A percentile compares a stretch with the other conserved stretches of the same genome.
These are phyloP conservation scores for Globisporangium ultimum DNA, from an alignment of 352 stramenopile species.

Conservation along the genomic window DNA sequence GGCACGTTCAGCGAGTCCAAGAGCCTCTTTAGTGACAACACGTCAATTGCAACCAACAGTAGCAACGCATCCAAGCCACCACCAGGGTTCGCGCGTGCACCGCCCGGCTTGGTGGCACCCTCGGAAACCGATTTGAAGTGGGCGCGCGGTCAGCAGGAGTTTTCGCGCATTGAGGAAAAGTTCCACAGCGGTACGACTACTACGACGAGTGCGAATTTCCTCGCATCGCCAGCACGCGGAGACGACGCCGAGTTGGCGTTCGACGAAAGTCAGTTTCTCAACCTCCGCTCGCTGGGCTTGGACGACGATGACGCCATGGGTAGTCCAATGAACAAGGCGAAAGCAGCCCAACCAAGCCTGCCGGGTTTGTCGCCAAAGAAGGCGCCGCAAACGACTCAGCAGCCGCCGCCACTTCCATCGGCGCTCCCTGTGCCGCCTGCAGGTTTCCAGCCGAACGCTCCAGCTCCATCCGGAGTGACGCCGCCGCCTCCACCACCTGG, in stretches of 20 bases:
- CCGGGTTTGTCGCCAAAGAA: slow-evolving; percentile 18
- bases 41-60: background rate
- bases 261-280: slow-evolving; percentile 67
- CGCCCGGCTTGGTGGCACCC: slow-evolving; percentile 39
- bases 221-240: slow-evolving; percentile 11
- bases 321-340: slow-evolving; percentile 6
- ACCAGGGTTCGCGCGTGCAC: slow-evolving; percentile 51
- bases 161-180: slow-evolving; percentile 56
- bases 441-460: slow-evolving; percentile 6
- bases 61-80: slow-evolving; percentile 27
- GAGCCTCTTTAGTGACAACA: slow-evolving; percentile 6
- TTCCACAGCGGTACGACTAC: slow-evolving; percentile 21
- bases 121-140: slow-evolving; percentile 76
- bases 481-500: slow-evolving; percentile 13
- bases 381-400: slow-evolving; percentile 4
- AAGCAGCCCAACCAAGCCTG: slow-evolving; percentile 11
- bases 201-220: background rate
- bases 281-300: slow-evolving; percentile 58
- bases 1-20: slow-evolving; percentile 62
- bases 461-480: slow-evolving; percentile 4
- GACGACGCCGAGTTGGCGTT: slow-evolving; percentile 47
- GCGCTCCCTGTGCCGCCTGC: slow-evolving; percentile 20
- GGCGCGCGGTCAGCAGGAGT: slow-evolving; percentile 71
- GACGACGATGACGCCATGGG: slow-evolving; percentile 58
- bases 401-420: slow-evolving; percentile 18